A percentile compares a stretch with the other conserved stretches of the same genome.
These are phyloP conservation scores for Pachysandra terminalis DNA, from an alignment of 164 flowering plant genomes.

Conservation along the genomic window DNA sequence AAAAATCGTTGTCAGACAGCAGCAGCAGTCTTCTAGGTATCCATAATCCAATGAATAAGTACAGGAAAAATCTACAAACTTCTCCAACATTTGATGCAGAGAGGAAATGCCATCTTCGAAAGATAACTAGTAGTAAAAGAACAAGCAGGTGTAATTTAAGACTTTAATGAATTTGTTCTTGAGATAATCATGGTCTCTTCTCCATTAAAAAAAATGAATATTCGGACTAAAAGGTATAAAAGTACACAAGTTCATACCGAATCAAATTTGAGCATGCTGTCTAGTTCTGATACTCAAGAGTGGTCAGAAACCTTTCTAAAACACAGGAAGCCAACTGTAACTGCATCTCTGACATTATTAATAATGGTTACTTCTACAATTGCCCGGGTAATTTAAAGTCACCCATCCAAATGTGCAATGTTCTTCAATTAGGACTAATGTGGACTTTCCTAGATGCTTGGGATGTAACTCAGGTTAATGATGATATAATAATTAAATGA, in stretches of 20 bases:
- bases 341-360: too few relatives aligned
- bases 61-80: not conserved
- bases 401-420: too few relatives aligned
- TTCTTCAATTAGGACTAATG: too few relatives aligned
- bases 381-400: not conserved
- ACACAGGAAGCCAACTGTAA: not conserved
- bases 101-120: not conserved
- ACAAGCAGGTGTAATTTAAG: not conserved
- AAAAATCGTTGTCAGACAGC: not conserved
- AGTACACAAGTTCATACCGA: too few relatives aligned
- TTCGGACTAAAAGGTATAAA: too few relatives aligned
- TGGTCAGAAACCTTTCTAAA: not conserved
- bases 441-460: too few relatives aligned
- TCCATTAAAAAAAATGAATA: not conserved
- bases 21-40: not conserved
- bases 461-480: too few relatives aligned
- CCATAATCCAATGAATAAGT: too few relatives aligned
- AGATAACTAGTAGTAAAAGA: not conserved
- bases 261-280: too few relatives aligned
- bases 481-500: too few relatives aligned
- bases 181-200: too few relatives aligned
- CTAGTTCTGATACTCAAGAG: not conserved
- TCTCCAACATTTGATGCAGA: not conserved
- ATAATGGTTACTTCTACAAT: not conserved
- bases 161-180: not conserved